phyloP scores from a whole-genome alignment of 2,329 filamentous ascomycete genomes.

The Trichoderma guizhouense region DNA sequence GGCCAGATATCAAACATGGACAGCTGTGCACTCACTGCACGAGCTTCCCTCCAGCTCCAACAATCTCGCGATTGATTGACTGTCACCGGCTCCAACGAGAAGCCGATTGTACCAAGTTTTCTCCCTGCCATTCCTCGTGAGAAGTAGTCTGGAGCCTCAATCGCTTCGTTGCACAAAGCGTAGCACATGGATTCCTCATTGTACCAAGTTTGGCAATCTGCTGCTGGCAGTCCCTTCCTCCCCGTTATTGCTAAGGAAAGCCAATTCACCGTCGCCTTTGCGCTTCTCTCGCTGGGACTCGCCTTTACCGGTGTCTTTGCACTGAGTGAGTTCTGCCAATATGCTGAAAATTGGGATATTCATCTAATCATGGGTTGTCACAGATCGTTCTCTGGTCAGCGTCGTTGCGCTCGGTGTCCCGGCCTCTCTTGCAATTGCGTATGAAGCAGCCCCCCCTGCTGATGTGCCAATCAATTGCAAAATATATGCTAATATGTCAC shows the following conservation, averaged over 20 bases:
- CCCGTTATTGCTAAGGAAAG: slow-evolving; percentile 75
- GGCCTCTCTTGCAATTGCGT: slow-evolving; percentile 88
- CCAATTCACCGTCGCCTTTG: slow-evolving; percentile 80
- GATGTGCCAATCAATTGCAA: slow-evolving; percentile 10
- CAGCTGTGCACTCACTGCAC: background rate
- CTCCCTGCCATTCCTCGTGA: background rate
- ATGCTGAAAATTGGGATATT: background rate
- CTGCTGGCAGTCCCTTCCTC: slow-evolving; percentile 79
- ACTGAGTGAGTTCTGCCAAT: slow-evolving; percentile 62
- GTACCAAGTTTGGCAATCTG: slow-evolving; percentile 89
- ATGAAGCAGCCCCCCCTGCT: slow-evolving; percentile 38
- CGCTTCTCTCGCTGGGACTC: slow-evolving; percentile 69
- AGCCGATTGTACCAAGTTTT: background rate
- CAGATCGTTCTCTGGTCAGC: slow-evolving; percentile 78
- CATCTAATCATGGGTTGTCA: background rate
- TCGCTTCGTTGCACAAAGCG: background rate
- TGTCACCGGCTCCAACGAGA: background rate
- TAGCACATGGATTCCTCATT: slow-evolving; percentile 73
- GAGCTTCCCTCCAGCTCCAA: background rate
- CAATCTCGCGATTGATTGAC: slow-evolving; percentile 16
- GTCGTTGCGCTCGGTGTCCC: slow-evolving; percentile 77
- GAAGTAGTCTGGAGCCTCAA: slow-evolving; percentile 6
- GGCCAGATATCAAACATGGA: slow-evolving; percentile 35
- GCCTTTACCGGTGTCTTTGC: slow-evolving; percentile 76
- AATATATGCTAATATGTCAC: slow-evolving; percentile 24